These are phyloP conservation scores for Musa itinerans DNA, from an alignment of 176 grass and related monocot species.

Conservation along the genomic window DNA sequence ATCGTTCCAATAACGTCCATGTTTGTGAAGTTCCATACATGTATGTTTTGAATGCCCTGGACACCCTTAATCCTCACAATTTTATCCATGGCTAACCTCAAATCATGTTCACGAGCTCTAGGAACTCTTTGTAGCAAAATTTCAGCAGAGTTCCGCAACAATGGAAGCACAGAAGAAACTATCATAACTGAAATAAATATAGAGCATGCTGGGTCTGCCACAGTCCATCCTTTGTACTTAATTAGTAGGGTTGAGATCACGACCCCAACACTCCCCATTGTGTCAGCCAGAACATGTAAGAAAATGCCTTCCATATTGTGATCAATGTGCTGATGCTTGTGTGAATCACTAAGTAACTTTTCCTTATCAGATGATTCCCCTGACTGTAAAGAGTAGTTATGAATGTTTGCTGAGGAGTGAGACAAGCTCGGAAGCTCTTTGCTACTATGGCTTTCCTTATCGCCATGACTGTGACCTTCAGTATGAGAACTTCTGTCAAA, in stretches of 20 bases:
- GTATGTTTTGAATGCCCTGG: conserved; percentile 50
- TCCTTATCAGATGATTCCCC: conserved; percentile 16
- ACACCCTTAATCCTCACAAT: conserved; percentile 58
- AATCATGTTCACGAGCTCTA: conserved; percentile 68
- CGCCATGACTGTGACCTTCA: conserved; percentile 23
- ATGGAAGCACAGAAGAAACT: conserved; percentile 69
- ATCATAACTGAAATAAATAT: conserved; percentile 98
- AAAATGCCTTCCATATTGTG: conserved; percentile 99
- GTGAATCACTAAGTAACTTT: conserved; percentile 23
- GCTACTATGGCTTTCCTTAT: conserved; percentile 15
- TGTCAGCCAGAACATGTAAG: conserved; percentile 95
- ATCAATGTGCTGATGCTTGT: conserved; percentile 55
- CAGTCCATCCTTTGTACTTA: conserved; percentile 90
- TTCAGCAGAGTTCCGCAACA: conserved; percentile 93
- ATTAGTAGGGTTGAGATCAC: conserved; percentile 90
- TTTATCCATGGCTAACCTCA: conserved; percentile 58
- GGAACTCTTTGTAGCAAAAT: conserved; percentile 94
- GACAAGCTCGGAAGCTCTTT: conserved; percentile 18
- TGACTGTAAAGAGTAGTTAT: not conserved
- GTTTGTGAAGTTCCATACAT: conserved; percentile 97
- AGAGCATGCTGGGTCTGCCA: conserved; percentile 92
- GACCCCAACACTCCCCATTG: conserved; percentile 91
- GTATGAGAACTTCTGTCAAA: conserved; percentile 5
- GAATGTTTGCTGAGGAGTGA: not conserved
- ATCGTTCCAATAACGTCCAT: conserved; percentile 78